Evolutionary conservation across 1,284 basidiomycete genomes (phyloP).

Genomic region (Cystobasidium slooffiae): DNA sequence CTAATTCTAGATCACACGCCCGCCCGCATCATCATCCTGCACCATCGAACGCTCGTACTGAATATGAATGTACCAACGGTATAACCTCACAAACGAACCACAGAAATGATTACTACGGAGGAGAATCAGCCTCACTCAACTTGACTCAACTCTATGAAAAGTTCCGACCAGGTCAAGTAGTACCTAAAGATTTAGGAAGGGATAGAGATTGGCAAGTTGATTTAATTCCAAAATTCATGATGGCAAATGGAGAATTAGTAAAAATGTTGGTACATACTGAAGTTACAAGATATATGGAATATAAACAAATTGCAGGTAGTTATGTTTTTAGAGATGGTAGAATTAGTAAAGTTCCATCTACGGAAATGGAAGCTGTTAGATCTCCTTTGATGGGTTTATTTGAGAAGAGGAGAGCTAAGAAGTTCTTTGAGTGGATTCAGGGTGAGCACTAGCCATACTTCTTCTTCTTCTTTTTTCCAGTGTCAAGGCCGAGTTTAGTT

Average conservation of each 20-base stretch:
- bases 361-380: slow-evolving; percentile 94
- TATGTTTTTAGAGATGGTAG: slow-evolving; percentile 96
- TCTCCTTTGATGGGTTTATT: slow-evolving; percentile 97
- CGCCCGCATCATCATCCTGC: neutral
- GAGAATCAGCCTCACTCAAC: slow-evolving; percentile 95
- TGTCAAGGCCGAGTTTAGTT: no score
- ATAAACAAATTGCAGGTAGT: slow-evolving; percentile 99
- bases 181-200: slow-evolving; percentile 74
- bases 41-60: neutral
- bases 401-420: slow-evolving; percentile 97
- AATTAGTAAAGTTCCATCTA: slow-evolving; percentile 97
- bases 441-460: slow-evolving; percentile 53
- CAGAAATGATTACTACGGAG: slow-evolving; percentile 97
- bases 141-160: slow-evolving; percentile 96
- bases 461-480: neutral
- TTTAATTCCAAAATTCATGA: slow-evolving; percentile 78
- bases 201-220: slow-evolving; percentile 96
- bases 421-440: slow-evolving; percentile 98
- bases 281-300: slow-evolving; percentile 97
- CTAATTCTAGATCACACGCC: neutral
- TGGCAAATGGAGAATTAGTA: slow-evolving; percentile 96
- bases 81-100: neutral
- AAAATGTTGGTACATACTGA: slow-evolving; percentile 99
- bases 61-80: no score
- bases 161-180: slow-evolving; percentile 68